A percentile compares a stretch with the other conserved stretches of the same genome.
Evolutionary conservation across 2,329 filamentous ascomycete species (phyloP).

Genomic region (Xylaria sp.): DNA sequence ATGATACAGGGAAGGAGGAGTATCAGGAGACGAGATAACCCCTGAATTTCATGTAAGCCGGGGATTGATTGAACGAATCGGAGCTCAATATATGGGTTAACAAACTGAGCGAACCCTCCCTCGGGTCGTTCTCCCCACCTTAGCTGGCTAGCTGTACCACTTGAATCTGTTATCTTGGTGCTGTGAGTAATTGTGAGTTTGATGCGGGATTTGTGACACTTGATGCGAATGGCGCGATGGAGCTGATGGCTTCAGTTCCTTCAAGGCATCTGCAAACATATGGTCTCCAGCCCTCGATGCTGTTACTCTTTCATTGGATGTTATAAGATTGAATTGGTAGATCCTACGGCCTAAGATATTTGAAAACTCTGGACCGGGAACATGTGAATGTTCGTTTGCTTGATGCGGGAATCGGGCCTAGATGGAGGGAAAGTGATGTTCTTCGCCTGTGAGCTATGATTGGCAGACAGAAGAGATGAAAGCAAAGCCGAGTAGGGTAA

Average conservation of each 20-base stretch:
- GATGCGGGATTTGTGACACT: background rate
- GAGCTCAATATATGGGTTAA: background rate
- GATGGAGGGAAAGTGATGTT: background rate
- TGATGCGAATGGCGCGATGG: background rate
- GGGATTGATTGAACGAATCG: slow-evolving; percentile 1
- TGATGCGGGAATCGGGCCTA: background rate
- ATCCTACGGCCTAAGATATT: slow-evolving; percentile 8
- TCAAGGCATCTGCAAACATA: background rate
- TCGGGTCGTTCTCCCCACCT: background rate
- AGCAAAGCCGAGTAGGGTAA: background rate
- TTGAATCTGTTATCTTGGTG: background rate
- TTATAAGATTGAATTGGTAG: slow-evolving; percentile 8
- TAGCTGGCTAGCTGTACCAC: background rate
- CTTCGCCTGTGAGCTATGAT: slow-evolving; percentile 18
- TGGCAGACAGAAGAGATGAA: slow-evolving; percentile 8
- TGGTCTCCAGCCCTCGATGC: background rate
- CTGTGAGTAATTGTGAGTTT: background rate
- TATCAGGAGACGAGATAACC: slow-evolving; percentile 6
- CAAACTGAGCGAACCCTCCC: background rate
- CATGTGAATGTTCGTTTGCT: background rate
- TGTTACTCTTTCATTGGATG: slow-evolving; percentile 7
- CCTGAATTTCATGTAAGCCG: slow-evolving; percentile 3
- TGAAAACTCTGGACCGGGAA: background rate
- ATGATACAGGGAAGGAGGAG: too few relatives aligned
- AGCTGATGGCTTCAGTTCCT: background rate